Evolutionary conservation across 2,329 filamentous ascomycete species (phyloP).

Genomic region (Hypoxylon sp.): DNA sequence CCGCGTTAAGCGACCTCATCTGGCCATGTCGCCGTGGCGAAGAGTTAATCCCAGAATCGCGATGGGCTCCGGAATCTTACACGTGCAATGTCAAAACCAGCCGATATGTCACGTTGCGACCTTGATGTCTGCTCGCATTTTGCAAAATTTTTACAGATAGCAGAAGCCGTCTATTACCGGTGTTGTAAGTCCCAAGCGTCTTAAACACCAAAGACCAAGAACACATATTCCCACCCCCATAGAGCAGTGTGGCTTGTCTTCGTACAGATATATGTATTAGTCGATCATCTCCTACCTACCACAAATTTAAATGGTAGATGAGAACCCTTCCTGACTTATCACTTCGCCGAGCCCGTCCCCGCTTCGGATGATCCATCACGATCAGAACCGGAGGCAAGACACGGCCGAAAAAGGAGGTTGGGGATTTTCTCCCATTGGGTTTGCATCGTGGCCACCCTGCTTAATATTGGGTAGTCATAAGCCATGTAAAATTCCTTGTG

Average conservation of each 20-base stretch:
- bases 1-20: constrained; percentile 36
- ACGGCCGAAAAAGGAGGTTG: constrained; percentile 39
- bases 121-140: constrained; percentile 10
- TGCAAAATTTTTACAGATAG: constrained; percentile 1
- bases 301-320: not conserved
- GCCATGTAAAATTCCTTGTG: constrained; percentile 28
- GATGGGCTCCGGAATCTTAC: constrained; percentile 22
- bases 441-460: constrained; percentile 31
- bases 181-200: not conserved
- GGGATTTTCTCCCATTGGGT: constrained; percentile 29
- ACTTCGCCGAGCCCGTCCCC: constrained; percentile 36
- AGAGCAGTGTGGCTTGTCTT: constrained; percentile 4
- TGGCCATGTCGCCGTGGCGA: constrained; percentile 36
- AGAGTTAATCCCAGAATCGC: constrained; percentile 6
- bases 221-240: not conserved
- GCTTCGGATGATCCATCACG: constrained; percentile 36
- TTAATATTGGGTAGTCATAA: constrained; percentile 40
- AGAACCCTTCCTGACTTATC: constrained; percentile 23
- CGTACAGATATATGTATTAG: constrained; percentile 3
- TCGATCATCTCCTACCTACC: constrained; percentile 3
- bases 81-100: constrained; percentile 29
- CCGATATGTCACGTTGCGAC: constrained; percentile 37
- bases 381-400: constrained; percentile 28
- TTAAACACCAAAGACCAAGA: not conserved
- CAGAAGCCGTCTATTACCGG: not conserved